Conservation (phyloP, 78 protist genomes). For the Bodo saltans region DNA sequence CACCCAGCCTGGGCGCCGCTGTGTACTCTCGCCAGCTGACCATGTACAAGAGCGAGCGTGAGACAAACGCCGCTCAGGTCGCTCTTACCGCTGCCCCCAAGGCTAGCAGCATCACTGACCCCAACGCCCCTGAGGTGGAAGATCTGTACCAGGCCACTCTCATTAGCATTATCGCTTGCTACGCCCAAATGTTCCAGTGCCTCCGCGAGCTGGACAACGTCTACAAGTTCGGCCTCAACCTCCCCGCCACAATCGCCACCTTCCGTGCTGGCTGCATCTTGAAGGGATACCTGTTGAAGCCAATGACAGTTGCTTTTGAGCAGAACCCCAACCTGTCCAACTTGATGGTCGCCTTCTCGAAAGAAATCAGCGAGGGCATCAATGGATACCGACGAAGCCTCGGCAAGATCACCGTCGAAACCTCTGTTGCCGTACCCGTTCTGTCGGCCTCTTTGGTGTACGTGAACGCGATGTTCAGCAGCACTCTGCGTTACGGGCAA, state of each 20-base stretch:
- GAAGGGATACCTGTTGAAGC: slow-evolving; percentile 74
- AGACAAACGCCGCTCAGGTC: slow-evolving; percentile 29
- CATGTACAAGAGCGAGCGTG: slow-evolving; percentile 37
- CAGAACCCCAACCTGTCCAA: slow-evolving; percentile 57
- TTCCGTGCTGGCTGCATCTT: slow-evolving; percentile 98
- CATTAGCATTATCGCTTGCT: slow-evolving; percentile 79
- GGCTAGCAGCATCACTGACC: too few species aligned
- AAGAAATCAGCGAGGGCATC: slow-evolving; percentile 10
- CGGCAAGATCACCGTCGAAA: slow-evolving; percentile 19
- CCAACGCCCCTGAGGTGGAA: slow-evolving; percentile 41
- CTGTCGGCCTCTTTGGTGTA: slow-evolving; percentile 82
- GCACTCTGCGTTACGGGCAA: slow-evolving; percentile 56
- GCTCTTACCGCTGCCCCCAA: too few species aligned
- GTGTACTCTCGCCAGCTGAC: slow-evolving; percentile 41
- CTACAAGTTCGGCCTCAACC: slow-evolving; percentile 68
- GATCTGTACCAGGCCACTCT: slow-evolving; percentile 71
- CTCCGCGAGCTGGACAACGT: slow-evolving; percentile 19
- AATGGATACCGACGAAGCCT: slow-evolving; percentile 19
- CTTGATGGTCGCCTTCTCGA: slow-evolving; percentile 70
- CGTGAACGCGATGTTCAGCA: slow-evolving; percentile 74
- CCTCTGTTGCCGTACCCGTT: slow-evolving; percentile 82
- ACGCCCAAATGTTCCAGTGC: slow-evolving; percentile 82
- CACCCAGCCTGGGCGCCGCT: slow-evolving; percentile 39
- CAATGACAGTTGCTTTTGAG: slow-evolving; percentile 80
- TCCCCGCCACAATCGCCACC: slow-evolving; percentile 76